Evolutionary conservation across 331 rosid species (phyloP).

Genomic region (Pyracantha coccinea): DNA sequence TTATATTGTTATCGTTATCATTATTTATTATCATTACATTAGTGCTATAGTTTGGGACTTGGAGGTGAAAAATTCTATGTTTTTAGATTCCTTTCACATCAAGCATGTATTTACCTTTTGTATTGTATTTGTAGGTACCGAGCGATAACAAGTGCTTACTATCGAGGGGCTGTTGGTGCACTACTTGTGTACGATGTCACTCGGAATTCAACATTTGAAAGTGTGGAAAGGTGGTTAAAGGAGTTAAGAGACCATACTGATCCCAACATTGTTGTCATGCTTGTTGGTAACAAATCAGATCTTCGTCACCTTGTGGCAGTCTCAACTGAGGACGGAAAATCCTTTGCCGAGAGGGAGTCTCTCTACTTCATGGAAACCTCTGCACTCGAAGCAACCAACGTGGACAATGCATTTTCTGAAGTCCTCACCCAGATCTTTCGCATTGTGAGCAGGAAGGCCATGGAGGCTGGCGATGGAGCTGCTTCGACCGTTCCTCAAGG

Average conservation of each 20-base stretch:
- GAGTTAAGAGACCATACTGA: constrained; percentile 89
- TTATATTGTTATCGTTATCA: not conserved
- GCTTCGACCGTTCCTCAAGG: constrained; percentile 37
- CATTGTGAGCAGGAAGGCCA: constrained; percentile 41
- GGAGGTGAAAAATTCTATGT: not conserved
- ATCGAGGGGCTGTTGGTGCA: constrained; percentile 91
- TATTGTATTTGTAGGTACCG: constrained; percentile 63
- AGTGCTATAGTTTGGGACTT: not conserved
- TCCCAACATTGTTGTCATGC: constrained; percentile 86
- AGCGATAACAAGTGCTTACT: constrained; percentile 91
- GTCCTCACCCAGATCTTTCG: constrained; percentile 43
- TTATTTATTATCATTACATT: not conserved
- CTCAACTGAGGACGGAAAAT: constrained; percentile 36
- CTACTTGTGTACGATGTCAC: constrained; percentile 79
- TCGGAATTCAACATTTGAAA: constrained; percentile 79
- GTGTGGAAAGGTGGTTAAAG: constrained; percentile 78
- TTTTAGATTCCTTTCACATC: not conserved
- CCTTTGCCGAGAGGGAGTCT: constrained; percentile 41
- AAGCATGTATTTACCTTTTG: not conserved
- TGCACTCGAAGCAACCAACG: constrained; percentile 46
- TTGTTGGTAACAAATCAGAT: constrained; percentile 65
- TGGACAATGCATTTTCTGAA: constrained; percentile 37
- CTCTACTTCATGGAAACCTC: constrained; percentile 54
- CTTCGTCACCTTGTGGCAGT: constrained; percentile 50
- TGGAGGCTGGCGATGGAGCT: constrained; percentile 32